Percentiles rank a stretch among this genome's conserved stretches.
Conservation (phyloP, 768 basidiomycete genomes). For the Amylocystis lapponica region DNA sequence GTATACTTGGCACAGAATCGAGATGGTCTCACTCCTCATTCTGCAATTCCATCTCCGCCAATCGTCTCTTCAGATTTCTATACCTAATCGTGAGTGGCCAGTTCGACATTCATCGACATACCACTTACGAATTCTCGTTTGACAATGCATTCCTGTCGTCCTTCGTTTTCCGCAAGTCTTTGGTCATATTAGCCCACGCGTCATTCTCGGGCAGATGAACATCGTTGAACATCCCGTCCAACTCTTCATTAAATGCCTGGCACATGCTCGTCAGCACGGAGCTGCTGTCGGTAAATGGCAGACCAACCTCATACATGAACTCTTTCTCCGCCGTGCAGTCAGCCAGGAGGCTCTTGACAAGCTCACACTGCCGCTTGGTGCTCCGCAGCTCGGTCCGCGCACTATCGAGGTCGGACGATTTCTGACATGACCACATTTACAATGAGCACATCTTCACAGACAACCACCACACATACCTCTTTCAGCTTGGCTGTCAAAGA, state of each 20-base stretch:
- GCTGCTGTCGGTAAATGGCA: no score
- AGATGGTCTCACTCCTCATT: conserved; percentile 64
- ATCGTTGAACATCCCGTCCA: conserved; percentile 88
- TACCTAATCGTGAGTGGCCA: neutral
- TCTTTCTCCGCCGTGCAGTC: conserved; percentile 85
- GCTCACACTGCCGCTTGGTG: conserved; percentile 66
- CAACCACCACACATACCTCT: conserved; percentile 39
- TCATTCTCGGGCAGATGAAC: conserved; percentile 76
- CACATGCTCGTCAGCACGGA: no score
- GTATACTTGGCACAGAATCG: conserved; percentile 10
- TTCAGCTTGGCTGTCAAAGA: conserved; percentile 46
- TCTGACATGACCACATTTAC: conserved; percentile 39
- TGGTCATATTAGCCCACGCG: conserved; percentile 68
- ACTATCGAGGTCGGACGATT: conserved; percentile 56
- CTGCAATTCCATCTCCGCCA: conserved; percentile 69
- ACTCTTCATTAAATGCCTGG: conserved; percentile 91
- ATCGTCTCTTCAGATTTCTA: conserved; percentile 64
- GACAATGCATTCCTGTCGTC: conserved; percentile 66
- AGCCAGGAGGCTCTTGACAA: conserved; percentile 70
- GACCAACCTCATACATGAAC: conserved; percentile 82
- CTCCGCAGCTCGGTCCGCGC: conserved; percentile 60
- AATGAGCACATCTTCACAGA: neutral
- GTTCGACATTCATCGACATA: no score
- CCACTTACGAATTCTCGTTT: conserved; percentile 77
- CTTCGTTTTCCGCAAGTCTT: conserved; percentile 70